A percentile compares a stretch with the other conserved stretches of the same genome.
phyloP scores from a whole-genome alignment of 1,284 basidiomycete genomes.

The Neolentinus lepideus region DNA sequence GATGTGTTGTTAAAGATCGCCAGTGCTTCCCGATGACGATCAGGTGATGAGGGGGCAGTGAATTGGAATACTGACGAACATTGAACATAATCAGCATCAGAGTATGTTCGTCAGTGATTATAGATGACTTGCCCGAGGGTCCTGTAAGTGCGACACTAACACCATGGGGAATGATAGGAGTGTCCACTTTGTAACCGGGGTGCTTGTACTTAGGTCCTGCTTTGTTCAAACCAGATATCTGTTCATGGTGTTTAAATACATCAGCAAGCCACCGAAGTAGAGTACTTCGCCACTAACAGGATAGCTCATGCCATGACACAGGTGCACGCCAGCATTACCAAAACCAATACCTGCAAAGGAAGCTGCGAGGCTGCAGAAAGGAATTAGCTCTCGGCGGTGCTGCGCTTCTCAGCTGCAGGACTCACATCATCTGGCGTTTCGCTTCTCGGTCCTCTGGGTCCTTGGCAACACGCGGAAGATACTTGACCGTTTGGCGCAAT shows the following conservation, averaged over 20 bases:
- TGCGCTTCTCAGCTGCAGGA: conserved; percentile 6
- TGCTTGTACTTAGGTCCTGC: conserved; percentile 85
- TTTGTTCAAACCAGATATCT: conserved; percentile 96
- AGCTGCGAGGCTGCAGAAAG: conserved; percentile 57
- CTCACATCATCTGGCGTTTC: conserved; percentile 85
- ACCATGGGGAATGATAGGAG: conserved; percentile 92
- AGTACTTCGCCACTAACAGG: conserved; percentile 39
- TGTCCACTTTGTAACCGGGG: conserved; percentile 73
- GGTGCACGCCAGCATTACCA: conserved; percentile 90
- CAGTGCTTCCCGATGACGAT: conserved; percentile 85
- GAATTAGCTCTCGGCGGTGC: background rate
- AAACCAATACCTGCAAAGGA: conserved; percentile 95
- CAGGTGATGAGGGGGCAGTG: conserved; percentile 86
- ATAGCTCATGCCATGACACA: conserved; percentile 86
- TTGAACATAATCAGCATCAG: background rate
- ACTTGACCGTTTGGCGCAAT: conserved; percentile 83
- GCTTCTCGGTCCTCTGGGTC: conserved; percentile 80
- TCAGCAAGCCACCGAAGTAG: background rate
- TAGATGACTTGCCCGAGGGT: conserved; percentile 41
- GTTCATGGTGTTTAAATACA: conserved; percentile 1
- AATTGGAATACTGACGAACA: conserved; percentile 73
- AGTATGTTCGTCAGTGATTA: conserved; percentile 1
- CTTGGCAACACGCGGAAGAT: conserved; percentile 83
- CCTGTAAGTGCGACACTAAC: conserved; percentile 85
- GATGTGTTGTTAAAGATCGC: conserved; percentile 75